Conservation (phyloP, 257 asterid species). For the Orobanche coerulescens region DNA sequence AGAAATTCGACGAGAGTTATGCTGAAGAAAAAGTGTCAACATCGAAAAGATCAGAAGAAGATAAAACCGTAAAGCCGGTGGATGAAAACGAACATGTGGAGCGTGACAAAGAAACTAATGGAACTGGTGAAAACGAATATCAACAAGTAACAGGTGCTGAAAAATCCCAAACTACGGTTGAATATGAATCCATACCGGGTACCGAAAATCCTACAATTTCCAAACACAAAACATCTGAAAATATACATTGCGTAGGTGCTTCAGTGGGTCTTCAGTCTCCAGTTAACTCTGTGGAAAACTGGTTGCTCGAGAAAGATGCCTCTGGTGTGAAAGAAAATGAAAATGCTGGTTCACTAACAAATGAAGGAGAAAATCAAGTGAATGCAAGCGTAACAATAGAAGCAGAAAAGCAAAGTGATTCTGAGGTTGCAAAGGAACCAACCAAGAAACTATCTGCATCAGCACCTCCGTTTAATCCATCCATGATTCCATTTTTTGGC, state of each 20-base stretch:
- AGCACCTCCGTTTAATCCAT: slow-evolving; percentile 77
- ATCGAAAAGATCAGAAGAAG: slow-evolving; percentile 30
- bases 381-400: slow-evolving; percentile 28
- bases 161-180: slow-evolving; percentile 22
- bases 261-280: too few relatives aligned
- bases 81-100: slow-evolving; percentile 16
- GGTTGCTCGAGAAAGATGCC: slow-evolving; percentile 29
- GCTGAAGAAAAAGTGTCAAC: slow-evolving; percentile 26
- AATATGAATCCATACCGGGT: neutral
- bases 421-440: slow-evolving; percentile 50
- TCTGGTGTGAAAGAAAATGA: slow-evolving; percentile 24
- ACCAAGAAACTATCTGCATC: slow-evolving; percentile 74
- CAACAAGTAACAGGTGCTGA: slow-evolving; percentile 23
- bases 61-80: slow-evolving; percentile 23
- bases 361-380: slow-evolving; percentile 33
- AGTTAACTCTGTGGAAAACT: slow-evolving; percentile 19
- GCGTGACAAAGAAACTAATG: slow-evolving; percentile 20
- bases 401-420: slow-evolving; percentile 43
- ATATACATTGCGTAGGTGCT: slow-evolving; percentile 15
- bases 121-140: slow-evolving; percentile 29
- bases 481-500: slow-evolving; percentile 47
- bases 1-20: slow-evolving; percentile 32
- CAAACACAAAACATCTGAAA: slow-evolving; percentile 22
- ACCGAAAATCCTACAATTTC: slow-evolving; percentile 3
- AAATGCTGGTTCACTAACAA: slow-evolving; percentile 17